Base-by-base conservation (phyloP, 2,329 filamentous ascomycete genomes). In the Colletotrichum brevisporum region DNA sequence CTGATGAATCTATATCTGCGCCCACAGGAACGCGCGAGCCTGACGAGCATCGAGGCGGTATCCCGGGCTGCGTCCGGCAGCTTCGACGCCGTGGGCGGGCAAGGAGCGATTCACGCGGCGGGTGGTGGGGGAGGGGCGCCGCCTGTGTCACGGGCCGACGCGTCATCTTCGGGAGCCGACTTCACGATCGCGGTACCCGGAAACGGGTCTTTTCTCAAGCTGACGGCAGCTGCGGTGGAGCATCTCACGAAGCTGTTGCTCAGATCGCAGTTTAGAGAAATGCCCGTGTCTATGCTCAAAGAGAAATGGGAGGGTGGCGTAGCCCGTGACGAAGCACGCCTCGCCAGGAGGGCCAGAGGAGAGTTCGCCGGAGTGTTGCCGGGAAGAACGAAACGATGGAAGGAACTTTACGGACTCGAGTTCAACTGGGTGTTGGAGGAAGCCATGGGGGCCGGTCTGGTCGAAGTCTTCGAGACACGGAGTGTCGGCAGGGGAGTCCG, bases 401-500 rank as follows among this genome's bases (percentile, higher is more conserved):
- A 86, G 76, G 85, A 88, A 36, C 92, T 93, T 71, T 88, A 88
- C 74, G 92, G 92, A 0, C 78, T 94, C 69, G 81, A 86, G 51
- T 94, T 94, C 78, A 86, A 91, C 67, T 94, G 91, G 90, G 84
- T 92, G 16, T 76, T 94, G 50, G 89, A 87, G 48, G 91, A 94
- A 77, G 92, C 91, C 51, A 84, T 93, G 26, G 92, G 92, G 0
- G 84, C 89, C 31, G 92, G 92, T 1, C 75, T 91, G 16, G 86
- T 94, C 4, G 92, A 95, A 78, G 80, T 93, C 15, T 95, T 95
- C 77, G 88, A 93, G 75, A 94, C 92, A 13, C 85, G 90, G 15
- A 92, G 89, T 74, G 91, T 94, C n/a, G 92, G 92, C 1, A 84
- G 87, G 69, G 92, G 89, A 12, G 86, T 93, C 67, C 84, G 89